phyloP scores from a whole-genome alignment of 2,329 filamentous ascomycete species.

The Rhynchosporium secalis region DNA sequence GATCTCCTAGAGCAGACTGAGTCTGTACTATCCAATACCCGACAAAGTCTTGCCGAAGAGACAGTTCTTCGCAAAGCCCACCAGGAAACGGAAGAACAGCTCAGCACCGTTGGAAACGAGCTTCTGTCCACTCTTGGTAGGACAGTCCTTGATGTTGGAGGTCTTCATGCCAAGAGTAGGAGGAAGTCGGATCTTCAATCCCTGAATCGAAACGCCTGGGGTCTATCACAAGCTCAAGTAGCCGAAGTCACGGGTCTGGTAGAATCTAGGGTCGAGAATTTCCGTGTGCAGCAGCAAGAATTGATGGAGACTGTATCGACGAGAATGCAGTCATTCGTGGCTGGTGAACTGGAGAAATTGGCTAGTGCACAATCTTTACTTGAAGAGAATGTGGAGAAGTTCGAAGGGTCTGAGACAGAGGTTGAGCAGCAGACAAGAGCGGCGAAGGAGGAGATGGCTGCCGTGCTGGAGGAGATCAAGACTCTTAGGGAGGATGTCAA shows the following conservation, averaged over 20 bases:
- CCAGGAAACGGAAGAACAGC: slow-evolving; percentile 76
- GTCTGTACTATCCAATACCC: slow-evolving; percentile 75
- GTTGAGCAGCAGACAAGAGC: slow-evolving; percentile 66
- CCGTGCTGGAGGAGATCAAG: slow-evolving; percentile 89
- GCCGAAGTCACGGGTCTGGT: slow-evolving; percentile 74
- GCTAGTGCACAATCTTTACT: slow-evolving; percentile 69
- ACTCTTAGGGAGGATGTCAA: slow-evolving; percentile 87
- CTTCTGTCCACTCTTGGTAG: slow-evolving; percentile 76
- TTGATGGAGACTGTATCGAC: slow-evolving; percentile 67
- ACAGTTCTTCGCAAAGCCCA: slow-evolving; percentile 78
- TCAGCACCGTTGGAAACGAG: slow-evolving; percentile 70
- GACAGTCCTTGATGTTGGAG: slow-evolving; percentile 78
- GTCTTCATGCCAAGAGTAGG: slow-evolving; percentile 81
- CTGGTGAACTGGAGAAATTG: slow-evolving; percentile 71
- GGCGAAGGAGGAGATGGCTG: slow-evolving; percentile 83
- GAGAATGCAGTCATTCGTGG: slow-evolving; percentile 76
- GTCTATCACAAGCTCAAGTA: slow-evolving; percentile 72
- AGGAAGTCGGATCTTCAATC: slow-evolving; percentile 82
- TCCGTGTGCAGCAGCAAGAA: slow-evolving; percentile 70
- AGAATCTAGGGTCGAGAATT: slow-evolving; percentile 70
- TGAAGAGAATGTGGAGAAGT: slow-evolving; percentile 65
- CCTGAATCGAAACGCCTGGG: slow-evolving; percentile 78
- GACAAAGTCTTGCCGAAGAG: slow-evolving; percentile 76
- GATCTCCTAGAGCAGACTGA: slow-evolving; percentile 85
- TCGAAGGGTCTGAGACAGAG: slow-evolving; percentile 66